Percentiles rank a stretch among this genome's conserved stretches.
These are phyloP conservation scores for Suillus discolor DNA, from an alignment of 768 basidiomycete genomes.

Conservation along the genomic window DNA sequence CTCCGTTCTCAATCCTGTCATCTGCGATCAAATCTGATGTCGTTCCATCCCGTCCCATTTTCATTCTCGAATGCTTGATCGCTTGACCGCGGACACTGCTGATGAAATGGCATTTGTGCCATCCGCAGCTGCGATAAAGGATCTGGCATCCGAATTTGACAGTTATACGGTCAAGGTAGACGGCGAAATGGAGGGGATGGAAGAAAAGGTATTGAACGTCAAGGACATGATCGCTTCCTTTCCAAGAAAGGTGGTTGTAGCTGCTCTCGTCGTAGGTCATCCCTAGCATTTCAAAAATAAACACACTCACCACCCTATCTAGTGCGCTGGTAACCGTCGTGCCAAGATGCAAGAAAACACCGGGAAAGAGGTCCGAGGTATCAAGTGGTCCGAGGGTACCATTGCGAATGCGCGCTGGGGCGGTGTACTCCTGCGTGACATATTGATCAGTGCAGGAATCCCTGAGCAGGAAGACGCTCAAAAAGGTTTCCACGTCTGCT, in stretches of 20 bases:
- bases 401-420: constrained; percentile 71
- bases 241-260: constrained; percentile 39
- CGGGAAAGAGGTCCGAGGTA: constrained; percentile 49
- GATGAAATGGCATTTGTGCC: constrained; percentile 8
- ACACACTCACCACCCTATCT: background rate
- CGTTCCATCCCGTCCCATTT: constrained; percentile 32
- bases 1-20: background rate
- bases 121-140: constrained; percentile 30
- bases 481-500: constrained; percentile 52
- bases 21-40: constrained; percentile 15
- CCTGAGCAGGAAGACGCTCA: constrained; percentile 20
- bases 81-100: background rate
- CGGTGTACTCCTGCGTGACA: constrained; percentile 58
- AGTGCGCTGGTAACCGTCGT: constrained; percentile 71
- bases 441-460: constrained; percentile 51
- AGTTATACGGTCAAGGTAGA: constrained; percentile 31
- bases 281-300: constrained; percentile 4
- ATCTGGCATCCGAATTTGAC: constrained; percentile 21
- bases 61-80: background rate
- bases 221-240: constrained; percentile 23
- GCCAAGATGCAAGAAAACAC: constrained; percentile 64
- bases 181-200: constrained; percentile 22
- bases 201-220: constrained; percentile 18
- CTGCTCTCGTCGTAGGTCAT: constrained; percentile 55
- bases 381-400: constrained; percentile 70